Percentiles rank a stretch among this genome's conserved stretches.
Conservation (phyloP, 768 basidiomycete species). For the Hemileccinum rubropunctum region DNA sequence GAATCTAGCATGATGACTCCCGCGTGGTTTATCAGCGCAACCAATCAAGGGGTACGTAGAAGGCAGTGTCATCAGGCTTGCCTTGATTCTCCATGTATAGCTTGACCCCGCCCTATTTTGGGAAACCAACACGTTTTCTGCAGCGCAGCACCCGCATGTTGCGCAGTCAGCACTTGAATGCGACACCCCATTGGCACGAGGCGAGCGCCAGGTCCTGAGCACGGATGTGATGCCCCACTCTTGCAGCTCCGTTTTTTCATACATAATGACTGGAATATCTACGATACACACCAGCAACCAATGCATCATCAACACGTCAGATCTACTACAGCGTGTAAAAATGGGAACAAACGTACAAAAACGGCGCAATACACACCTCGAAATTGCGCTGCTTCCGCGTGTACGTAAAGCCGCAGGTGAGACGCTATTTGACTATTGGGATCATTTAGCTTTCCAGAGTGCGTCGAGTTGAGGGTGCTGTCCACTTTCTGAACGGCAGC, state of each 20-base stretch:
- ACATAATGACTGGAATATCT: constrained; percentile 33
- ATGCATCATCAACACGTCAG: no score
- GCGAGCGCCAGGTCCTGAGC: constrained; percentile 24
- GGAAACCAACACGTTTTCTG: constrained; percentile 32
- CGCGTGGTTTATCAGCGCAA: constrained; percentile 30
- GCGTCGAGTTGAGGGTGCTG: constrained; percentile 24
- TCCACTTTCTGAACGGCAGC: no score
- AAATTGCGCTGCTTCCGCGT: no score
- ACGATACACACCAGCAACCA: no score
- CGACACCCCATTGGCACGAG: constrained; percentile 31
- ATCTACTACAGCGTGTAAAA: no score
- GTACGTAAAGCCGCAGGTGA: constrained; percentile 29
- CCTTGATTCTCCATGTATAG: constrained; percentile 18
- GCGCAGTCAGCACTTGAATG: constrained; percentile 16
- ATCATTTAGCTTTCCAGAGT: constrained; percentile 31
- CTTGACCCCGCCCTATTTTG: constrained; percentile 27
- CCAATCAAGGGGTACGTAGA: constrained; percentile 31
- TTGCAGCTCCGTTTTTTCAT: no score
- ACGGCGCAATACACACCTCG: no score
- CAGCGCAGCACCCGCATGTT: constrained; percentile 33
- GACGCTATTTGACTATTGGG: no score
- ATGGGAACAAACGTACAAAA: constrained; percentile 29
- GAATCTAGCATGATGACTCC: constrained; percentile 32
- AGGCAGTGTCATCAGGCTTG: constrained; percentile 28
- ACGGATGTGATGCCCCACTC: no score